These are phyloP conservation scores for Botryotinia narcissicola DNA, from an alignment of 2,329 filamentous ascomycete genomes.

Conservation along the genomic window DNA sequence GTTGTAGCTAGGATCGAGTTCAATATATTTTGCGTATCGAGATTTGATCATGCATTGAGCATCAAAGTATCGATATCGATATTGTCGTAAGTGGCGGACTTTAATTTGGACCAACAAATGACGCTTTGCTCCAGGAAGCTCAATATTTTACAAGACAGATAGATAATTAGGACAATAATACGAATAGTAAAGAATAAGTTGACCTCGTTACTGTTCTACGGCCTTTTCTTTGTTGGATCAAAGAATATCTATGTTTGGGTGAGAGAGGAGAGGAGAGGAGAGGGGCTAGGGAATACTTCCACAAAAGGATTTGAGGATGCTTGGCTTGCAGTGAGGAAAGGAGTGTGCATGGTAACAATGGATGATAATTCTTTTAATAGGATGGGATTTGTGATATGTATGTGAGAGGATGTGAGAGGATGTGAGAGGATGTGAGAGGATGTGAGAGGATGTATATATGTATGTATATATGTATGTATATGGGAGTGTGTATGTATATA, in stretches of 20 bases:
- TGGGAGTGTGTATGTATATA: not conserved
- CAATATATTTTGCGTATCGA: not conserved
- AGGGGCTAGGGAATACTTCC: not conserved
- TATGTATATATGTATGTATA: not conserved
- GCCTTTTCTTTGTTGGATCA: constrained; percentile 12
- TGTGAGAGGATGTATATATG: not conserved
- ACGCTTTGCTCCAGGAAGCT: not conserved
- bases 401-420: not conserved
- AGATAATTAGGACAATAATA: not conserved
- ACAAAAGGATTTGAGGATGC: not conserved
- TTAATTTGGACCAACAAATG: not conserved
- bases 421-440: not conserved
- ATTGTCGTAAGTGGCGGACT: not conserved
- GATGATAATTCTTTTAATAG: not conserved
- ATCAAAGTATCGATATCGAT: not conserved
- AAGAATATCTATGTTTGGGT: not conserved
- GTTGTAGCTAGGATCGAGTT: not conserved
- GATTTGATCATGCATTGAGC: not conserved
- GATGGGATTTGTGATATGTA: not conserved
- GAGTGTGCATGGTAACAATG: not conserved
- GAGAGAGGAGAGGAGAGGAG: not conserved
- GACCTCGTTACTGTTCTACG: not conserved
- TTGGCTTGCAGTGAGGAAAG: constrained; percentile 2
- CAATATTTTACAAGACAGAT: not conserved
- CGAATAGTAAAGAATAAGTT: not conserved